Evolutionary conservation across 352 stramenopile genomes (phyloP).

Genomic region (Pythium monospermum): DNA sequence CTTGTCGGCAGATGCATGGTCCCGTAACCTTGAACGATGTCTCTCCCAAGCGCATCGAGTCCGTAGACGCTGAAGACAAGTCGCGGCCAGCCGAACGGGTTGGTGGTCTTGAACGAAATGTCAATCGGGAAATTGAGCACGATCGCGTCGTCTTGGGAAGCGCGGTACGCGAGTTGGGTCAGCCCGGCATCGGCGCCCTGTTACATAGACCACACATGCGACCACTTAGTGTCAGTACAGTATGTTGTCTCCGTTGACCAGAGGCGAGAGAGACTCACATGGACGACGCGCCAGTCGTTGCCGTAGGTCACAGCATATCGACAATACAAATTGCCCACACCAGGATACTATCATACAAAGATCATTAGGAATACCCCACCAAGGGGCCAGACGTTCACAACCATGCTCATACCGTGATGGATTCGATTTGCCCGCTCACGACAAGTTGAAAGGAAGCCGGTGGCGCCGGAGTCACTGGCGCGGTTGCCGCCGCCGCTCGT

Average conservation of each 20-base stretch:
- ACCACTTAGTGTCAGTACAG: not conserved
- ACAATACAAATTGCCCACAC: conserved; percentile 88
- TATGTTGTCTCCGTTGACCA: too few relatives aligned
- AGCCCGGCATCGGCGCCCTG: conserved; percentile 78
- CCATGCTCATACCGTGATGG: conserved; percentile 31
- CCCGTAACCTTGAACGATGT: conserved; percentile 91
- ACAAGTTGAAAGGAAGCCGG: conserved; percentile 45
- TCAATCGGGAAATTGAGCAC: conserved; percentile 96
- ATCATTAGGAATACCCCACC: not conserved
- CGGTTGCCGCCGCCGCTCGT: not conserved
- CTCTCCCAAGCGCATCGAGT: conserved; percentile 87
- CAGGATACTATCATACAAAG: conserved; percentile 42
- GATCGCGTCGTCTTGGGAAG: conserved; percentile 51
- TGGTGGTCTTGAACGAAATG: conserved; percentile 94
- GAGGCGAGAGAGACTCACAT: conserved; percentile 66
- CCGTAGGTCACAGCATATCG: conserved; percentile 91
- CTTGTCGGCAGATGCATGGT: conserved; percentile 77
- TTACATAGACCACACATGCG: not conserved
- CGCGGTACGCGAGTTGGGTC: conserved; percentile 82
- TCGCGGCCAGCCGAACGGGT: conserved; percentile 92
- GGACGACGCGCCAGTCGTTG: conserved; percentile 89
- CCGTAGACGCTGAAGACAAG: conserved; percentile 86
- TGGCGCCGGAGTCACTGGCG: conserved; percentile 1
- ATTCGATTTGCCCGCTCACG: conserved; percentile 57
- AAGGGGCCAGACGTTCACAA: too few relatives aligned